A percentile compares a stretch with the other conserved stretches of the same genome.
phyloP scores from a whole-genome alignment of 2,329 filamentous ascomycete species.

The Didymosphaeria variabile region DNA sequence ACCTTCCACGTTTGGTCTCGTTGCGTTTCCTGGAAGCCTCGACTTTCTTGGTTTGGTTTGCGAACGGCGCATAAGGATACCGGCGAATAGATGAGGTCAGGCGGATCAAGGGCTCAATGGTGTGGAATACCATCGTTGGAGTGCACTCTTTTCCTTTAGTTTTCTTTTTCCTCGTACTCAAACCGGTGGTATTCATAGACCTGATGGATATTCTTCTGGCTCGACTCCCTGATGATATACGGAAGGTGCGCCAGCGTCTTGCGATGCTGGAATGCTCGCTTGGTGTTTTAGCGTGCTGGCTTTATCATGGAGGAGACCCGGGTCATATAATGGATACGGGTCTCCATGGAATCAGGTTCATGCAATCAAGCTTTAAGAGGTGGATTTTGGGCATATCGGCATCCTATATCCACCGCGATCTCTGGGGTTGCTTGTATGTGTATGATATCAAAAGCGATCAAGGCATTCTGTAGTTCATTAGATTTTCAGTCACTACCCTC shows the following conservation, averaged over 20 bases:
- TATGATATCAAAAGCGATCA: slow-evolving; percentile 12
- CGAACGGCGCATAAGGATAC: slow-evolving; percentile 3
- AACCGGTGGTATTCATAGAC: slow-evolving; percentile 11
- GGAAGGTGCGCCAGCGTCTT: slow-evolving; percentile 9
- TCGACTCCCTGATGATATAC: slow-evolving; percentile 1
- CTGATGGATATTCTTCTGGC: background rate
- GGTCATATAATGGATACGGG: background rate
- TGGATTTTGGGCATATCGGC: slow-evolving; percentile 9
- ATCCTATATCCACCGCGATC: slow-evolving; percentile 10
- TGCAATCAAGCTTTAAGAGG: slow-evolving; percentile 4
- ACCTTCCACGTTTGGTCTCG: background rate
- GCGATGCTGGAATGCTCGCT: slow-evolving; percentile 31
- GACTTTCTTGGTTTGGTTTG: slow-evolving; percentile 2
- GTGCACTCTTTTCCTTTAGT: slow-evolving; percentile 10
- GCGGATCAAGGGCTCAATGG: slow-evolving; percentile 1
- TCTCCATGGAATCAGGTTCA: slow-evolving; percentile 5
- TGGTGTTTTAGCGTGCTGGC: background rate
- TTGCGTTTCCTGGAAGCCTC: slow-evolving; percentile 8
- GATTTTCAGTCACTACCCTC: background rate
- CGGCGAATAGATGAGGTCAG: background rate
- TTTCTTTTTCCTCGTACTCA: slow-evolving; percentile 9
- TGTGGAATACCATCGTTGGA: slow-evolving; percentile 21
- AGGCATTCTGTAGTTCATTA: slow-evolving; percentile 10
- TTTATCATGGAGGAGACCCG: background rate
- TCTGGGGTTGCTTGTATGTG: slow-evolving; percentile 7